Percentiles rank a stretch among this genome's conserved stretches.
Conservation (phyloP, 2,329 filamentous ascomycete species). For the Huntiella moniliformis region DNA sequence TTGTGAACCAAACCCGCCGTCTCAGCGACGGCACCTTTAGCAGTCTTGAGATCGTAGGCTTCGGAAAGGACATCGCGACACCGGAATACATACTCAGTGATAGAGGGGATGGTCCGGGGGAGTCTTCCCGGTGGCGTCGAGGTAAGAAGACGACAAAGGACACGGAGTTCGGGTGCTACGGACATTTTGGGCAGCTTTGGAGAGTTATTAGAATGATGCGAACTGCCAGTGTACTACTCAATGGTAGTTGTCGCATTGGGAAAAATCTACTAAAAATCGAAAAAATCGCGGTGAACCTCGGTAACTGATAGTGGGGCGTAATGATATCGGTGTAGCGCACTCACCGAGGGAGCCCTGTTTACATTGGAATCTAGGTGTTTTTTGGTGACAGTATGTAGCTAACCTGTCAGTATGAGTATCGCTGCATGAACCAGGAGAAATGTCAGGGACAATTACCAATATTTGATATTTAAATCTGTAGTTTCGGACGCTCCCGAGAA, state of each 20-base stretch:
- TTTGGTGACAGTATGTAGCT: no score
- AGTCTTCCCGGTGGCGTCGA: conserved; percentile 55
- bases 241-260: neutral
- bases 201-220: neutral
- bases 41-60: conserved; percentile 36
- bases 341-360: neutral
- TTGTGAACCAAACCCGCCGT: conserved; percentile 57
- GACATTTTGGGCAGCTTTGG: conserved; percentile 17
- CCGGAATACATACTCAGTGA: conserved; percentile 41
- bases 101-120: conserved; percentile 50
- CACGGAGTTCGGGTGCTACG: conserved; percentile 38
- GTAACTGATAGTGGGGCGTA: neutral
- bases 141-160: conserved; percentile 50
- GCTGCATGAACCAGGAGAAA: no score
- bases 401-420: no score
- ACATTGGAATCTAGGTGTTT: no score
- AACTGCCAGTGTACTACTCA: no score
- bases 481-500: no score
- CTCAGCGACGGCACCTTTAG: conserved; percentile 44
- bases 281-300: neutral
- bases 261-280: neutral
- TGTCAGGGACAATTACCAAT: no score
- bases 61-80: conserved; percentile 44
- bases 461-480: no score
- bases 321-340: neutral